Evolutionary conservation across 768 basidiomycete genomes (phyloP), one percentile per base, ranked within the genome.

Genomic region (Mycena olivaceomarginata): DNA sequence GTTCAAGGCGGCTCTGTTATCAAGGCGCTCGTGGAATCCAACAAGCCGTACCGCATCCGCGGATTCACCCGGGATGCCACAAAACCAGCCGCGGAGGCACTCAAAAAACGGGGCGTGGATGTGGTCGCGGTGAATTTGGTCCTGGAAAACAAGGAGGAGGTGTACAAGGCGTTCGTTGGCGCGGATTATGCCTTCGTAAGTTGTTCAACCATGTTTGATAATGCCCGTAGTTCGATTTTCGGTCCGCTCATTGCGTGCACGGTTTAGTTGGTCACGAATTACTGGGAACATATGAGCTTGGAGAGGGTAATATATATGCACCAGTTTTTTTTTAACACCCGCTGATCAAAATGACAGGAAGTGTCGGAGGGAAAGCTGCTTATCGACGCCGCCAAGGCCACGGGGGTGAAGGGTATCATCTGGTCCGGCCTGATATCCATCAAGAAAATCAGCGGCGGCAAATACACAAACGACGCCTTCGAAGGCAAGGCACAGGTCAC

Each of bases 31-130:
- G 68, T 39, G 2, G 76, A 72, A 51, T 77, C 76, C 37, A 51
- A 73, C 72, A 68, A 41, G 51, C 48, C 57, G 2, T 77, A 77
- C 43, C 76, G 76, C 53, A 43, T 77, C 43, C 76, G 76, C 15
- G 72, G 53, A 4, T 74, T 74, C n/a, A 74, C 76, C 5, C 25
- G 75, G 18, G 75, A 71, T 43, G 40, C 40, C 2, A 53, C 65
- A 2, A 72, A 72, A 22, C 15, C 65, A 7, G 72, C 41, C 7
- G 37, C 72, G 3, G 25, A 70, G 25, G 64, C 40, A 16, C 67
- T 77, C n/a, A 70, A 31, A 22, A 64, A 51, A 5, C 59, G 25
- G 20, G 77, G 77, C 45, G 70, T 75, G 9, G 67, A 74, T 22
- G 39, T 76, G 25, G 57, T 72, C 40, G 16, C 13, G 1, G 65